These are phyloP conservation scores for Suillus weaverae DNA, from an alignment of 768 basidiomycete genomes.

Conservation along the genomic window DNA sequence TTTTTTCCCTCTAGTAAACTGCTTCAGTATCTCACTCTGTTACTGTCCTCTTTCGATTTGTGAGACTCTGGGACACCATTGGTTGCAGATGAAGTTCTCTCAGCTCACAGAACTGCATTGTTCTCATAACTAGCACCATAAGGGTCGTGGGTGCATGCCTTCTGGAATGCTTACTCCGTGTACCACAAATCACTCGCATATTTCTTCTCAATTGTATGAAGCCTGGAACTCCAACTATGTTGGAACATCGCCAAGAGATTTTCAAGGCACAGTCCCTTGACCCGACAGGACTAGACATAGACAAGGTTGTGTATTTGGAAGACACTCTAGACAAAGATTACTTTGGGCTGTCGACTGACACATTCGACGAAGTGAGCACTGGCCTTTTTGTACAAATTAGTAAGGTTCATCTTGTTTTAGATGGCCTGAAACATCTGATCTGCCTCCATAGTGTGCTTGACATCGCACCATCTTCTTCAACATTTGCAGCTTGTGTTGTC, in stretches of 20 bases:
- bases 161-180: constrained; percentile 8
- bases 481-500: no score
- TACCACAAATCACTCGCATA: constrained; percentile 10
- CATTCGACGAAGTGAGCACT: not conserved
- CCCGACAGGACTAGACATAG: constrained; percentile 18
- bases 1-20: no score
- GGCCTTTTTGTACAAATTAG: not conserved
- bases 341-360: not conserved
- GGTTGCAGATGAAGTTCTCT: not conserved
- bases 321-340: constrained; percentile 6
- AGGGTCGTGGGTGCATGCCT: constrained; percentile 29
- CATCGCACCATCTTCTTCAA: no score
- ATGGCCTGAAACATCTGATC: not conserved
- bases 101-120: constrained; percentile 8
- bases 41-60: constrained; percentile 40
- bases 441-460: no score
- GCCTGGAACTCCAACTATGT: constrained; percentile 11
- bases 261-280: constrained; percentile 31
- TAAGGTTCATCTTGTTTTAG: not conserved
- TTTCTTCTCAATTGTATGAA: constrained; percentile 27
- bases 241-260: constrained; percentile 22
- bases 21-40: constrained; percentile 29
- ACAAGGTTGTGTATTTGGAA: constrained; percentile 33
- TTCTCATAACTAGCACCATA: constrained; percentile 33
- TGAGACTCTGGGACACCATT: constrained; percentile 34